Evolutionary conservation across 169 alveolate species (phyloP), one percentile per base, ranked within the genome.

Genomic region (Eimeria acervulina): DNA sequence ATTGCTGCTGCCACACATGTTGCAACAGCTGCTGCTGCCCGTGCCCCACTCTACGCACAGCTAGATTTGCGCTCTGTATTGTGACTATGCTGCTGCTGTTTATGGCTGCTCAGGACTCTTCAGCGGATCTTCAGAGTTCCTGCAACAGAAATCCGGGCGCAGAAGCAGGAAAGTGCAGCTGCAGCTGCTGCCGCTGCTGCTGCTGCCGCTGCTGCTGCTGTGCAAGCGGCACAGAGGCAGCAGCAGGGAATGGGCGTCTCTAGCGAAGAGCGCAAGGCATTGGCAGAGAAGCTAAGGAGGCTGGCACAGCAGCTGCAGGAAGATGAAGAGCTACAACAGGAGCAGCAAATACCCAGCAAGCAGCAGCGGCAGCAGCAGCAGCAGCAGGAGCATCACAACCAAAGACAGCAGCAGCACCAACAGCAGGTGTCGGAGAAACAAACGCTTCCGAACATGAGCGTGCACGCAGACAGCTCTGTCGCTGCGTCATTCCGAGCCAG

Each of bases 271-370:
- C 93, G 93, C 74, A 84, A 40, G 78, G 93, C 78, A 59, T 44
- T 84, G 80, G 93, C 93, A 15, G 93, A 84, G 44, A 23, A 40
- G 93, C 93, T 84, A 31, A 84, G 78, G 59, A 28, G 40, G 55
- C 93, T 84, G 61, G 93, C 93, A 10, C 80, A 84, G 93, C 80
- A 59, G 61, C 42, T 84, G 74, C 93, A 84, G 26, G 51, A 40
- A 4, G 80, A 55, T 12, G 93, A 84, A 19, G 78, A 55, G 21
- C 63, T 2, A n/a, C 80, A 0, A 80, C 74, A 59, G 59, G 59
- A 55, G 80, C 72, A 33, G 80, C 80, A 84, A 80, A 21, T 31
- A 0, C 61, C 38, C 36, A 33, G 59, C 23, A 21, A 84, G 80
- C 59, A 55, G 40, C 80, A 36, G 93, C 61, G 28, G n/a, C 80